Conservation (phyloP, 768 basidiomycete genomes). For the Phlebiopsis flavidoalba region DNA sequence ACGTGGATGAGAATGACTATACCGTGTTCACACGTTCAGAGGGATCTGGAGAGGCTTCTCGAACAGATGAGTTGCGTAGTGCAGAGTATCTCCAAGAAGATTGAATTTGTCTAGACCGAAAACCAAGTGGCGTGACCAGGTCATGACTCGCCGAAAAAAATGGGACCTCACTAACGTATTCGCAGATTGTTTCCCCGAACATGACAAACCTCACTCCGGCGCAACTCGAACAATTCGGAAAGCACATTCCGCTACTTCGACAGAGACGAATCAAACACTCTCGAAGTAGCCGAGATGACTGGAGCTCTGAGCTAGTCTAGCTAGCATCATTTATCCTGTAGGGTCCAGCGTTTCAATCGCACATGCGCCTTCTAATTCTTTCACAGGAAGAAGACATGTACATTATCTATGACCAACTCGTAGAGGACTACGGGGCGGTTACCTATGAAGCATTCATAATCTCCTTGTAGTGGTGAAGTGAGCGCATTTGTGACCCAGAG, state of each 20-base stretch:
- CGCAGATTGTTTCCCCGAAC: constrained; percentile 86
- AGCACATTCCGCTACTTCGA: constrained; percentile 98
- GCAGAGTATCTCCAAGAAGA: constrained; percentile 80
- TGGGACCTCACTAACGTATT: not conserved
- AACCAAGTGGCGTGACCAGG: constrained; percentile 66
- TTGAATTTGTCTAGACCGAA: constrained; percentile 94
- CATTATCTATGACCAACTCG: constrained; percentile 73
- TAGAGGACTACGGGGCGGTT: constrained; percentile 80
- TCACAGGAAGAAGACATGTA: constrained; percentile 81
- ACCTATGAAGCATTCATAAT: constrained; percentile 91
- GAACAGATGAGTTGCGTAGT: constrained; percentile 82
- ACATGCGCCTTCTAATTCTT: not conserved
- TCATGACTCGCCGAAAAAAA: not conserved
- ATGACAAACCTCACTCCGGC: constrained; percentile 94
- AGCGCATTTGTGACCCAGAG: not conserved
- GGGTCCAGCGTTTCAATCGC: constrained; percentile 15
- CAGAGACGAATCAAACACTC: constrained; percentile 85
- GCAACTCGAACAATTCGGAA: constrained; percentile 94
- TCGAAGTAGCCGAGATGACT: constrained; percentile 81
- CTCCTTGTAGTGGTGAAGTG: constrained; percentile 75
- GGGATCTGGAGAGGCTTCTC: constrained; percentile 88
- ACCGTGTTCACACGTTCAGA: constrained; percentile 83
- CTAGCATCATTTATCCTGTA: constrained; percentile 91
- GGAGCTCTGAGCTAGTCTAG: constrained; percentile 91
- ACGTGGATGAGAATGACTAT: constrained; percentile 96